A percentile compares a stretch with the other conserved stretches of the same genome.
Evolutionary conservation across 768 basidiomycete species (phyloP).

Genomic region (Lactarius hengduanensis): DNA sequence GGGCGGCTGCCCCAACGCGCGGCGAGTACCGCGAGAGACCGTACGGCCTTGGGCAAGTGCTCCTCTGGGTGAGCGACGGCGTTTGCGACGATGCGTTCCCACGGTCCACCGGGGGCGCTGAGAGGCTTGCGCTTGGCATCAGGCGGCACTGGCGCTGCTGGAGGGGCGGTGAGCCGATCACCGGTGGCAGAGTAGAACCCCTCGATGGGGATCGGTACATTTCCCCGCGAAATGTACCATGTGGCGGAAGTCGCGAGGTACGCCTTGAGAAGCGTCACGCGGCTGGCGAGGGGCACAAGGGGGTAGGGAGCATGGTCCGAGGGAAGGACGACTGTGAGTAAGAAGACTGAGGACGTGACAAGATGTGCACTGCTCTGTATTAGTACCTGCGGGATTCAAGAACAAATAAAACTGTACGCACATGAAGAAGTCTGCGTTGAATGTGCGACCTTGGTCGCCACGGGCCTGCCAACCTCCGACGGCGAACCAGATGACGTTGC

Average conservation of each 20-base stretch:
- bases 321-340: conserved; percentile 49
- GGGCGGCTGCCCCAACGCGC: conserved; percentile 44
- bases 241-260: conserved; percentile 54
- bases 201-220: conserved; percentile 47
- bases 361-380: conserved; percentile 51
- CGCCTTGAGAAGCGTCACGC: conserved; percentile 53
- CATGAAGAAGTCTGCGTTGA: conserved; percentile 61
- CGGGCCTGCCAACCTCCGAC: conserved; percentile 49
- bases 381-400: conserved; percentile 5
- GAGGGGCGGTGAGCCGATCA: conserved; percentile 30
- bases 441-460: conserved; percentile 35
- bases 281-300: conserved; percentile 40
- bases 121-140: conserved; percentile 15
- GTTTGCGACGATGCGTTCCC: conserved; percentile 55
- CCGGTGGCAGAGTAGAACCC: conserved; percentile 44
- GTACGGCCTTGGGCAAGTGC: conserved; percentile 50
- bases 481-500: conserved; percentile 53
- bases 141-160: conserved; percentile 31
- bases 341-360: conserved; percentile 63
- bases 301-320: conserved; percentile 28
- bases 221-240: conserved; percentile 59
- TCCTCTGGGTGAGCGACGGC: conserved; percentile 60
- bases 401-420: conserved; percentile 37
- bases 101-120: conserved; percentile 36
- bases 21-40: conserved; percentile 49